Evolutionary conservation across 805 yeast species (phyloP), one percentile per base, ranked within the genome.

Genomic region (Yarrowia deformans): DNA sequence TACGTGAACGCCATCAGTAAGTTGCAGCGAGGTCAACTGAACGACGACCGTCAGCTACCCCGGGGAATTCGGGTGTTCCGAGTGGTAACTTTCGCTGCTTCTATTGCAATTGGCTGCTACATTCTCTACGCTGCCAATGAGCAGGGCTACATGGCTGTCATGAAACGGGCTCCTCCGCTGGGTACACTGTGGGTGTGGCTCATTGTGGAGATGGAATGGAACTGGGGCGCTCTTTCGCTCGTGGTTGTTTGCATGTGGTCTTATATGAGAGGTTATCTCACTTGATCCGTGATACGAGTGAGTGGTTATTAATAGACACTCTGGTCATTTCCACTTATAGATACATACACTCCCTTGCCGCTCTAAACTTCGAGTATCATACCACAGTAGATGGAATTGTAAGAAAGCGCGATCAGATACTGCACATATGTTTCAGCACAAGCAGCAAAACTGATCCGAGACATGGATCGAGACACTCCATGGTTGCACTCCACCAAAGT

Each of bases 131-230:
- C 76, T 8, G 71, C 79, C 37, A 74, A 78, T 66, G 77, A 74
- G 66, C 77, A 75, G 54, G 81, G 80, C 42, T 80, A 80, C 73
- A 77, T 75, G 71, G 76, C 79, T 2, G 75, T 78, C 23, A 81
- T 80, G 82, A 72, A 74, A 49, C 70, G 75, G 52, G 81, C 81
- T 8, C 83, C 83, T 10, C 79, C 83, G 1, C 71, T 80, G 6
- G 83, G 82, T 19, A 80, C 83, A 14, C 69, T 80, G 9, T 77
- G 80, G 76, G 76, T 79, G 9, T 80, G 82, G 81, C 72, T 79
- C 32, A 77, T 80, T 61, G 70, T 80, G 19, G 83, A 81, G 70
- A 70, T 81, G 73, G 80, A 79, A 63, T 77, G 80, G 77, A 73
- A 76, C 29, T 75, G 72, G 74, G 75, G 79, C 0, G 73, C 75